Conservation (phyloP, 176 grass and related monocot genomes). For the Eremochloa ophiuroides region DNA sequence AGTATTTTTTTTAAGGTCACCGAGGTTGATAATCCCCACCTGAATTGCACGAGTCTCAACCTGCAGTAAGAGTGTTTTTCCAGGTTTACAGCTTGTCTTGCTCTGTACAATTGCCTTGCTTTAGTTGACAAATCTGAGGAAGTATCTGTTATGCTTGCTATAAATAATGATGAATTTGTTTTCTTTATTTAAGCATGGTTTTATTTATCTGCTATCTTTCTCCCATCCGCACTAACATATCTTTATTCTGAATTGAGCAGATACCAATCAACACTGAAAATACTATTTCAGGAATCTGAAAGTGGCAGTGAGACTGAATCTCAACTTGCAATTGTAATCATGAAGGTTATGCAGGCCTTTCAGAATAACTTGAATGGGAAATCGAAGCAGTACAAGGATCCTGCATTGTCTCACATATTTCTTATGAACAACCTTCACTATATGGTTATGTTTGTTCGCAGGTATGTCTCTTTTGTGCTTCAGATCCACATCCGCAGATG, state of each 20-base stretch:
- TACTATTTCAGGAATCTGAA: slow-evolving; percentile 66
- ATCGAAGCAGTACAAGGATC: slow-evolving; percentile 84
- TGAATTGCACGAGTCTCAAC: neutral
- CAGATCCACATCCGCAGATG: neutral
- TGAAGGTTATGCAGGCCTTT: slow-evolving; percentile 78
- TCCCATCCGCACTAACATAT: slow-evolving; percentile 3
- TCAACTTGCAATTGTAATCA: slow-evolving; percentile 58
- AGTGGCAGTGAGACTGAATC: slow-evolving; percentile 53
- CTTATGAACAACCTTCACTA: slow-evolving; percentile 93
- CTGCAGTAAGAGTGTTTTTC: slow-evolving; percentile 10
- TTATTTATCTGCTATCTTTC: slow-evolving; percentile 10
- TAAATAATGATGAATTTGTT: slow-evolving; percentile 1
- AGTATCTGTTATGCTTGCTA: slow-evolving; percentile 4
- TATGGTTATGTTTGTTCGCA: slow-evolving; percentile 69
- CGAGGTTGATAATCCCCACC: no score
- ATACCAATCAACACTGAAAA: slow-evolving; percentile 66
- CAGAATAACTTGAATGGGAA: slow-evolving; percentile 78
- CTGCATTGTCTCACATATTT: slow-evolving; percentile 73
- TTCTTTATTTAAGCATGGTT: neutral
- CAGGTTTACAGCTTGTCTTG: neutral
- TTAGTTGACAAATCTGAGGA: neutral
- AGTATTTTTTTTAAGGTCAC: no score
- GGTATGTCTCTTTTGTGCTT: slow-evolving; percentile 43
- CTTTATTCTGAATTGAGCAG: slow-evolving; percentile 36
- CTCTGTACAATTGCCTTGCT: neutral